A percentile compares a stretch with the other conserved stretches of the same genome.
Evolutionary conservation across 805 yeast species (phyloP).

Genomic region (Candida yuanshanica): DNA sequence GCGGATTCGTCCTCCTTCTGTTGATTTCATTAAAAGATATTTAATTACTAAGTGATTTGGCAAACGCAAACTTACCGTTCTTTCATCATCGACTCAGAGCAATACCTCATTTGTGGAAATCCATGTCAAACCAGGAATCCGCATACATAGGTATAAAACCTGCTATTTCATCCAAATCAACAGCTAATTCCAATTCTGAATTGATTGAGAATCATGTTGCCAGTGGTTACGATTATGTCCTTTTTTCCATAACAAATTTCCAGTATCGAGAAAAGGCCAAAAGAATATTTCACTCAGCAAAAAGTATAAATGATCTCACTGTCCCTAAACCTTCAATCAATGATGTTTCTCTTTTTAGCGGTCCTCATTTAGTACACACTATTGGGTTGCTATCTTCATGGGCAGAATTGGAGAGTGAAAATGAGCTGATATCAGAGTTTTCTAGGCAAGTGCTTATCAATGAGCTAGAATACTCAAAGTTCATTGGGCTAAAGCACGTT

Average conservation of each 20-base stretch:
- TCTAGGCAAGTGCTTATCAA: constrained; percentile 52
- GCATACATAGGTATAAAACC: constrained; percentile 44
- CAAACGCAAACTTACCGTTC: too few relatives aligned
- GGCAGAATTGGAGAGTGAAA: constrained; percentile 60
- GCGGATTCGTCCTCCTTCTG: too few relatives aligned
- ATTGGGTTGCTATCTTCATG: constrained; percentile 62
- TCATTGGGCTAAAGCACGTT: constrained; percentile 49
- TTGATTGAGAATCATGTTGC: constrained; percentile 25
- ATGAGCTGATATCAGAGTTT: constrained; percentile 42
- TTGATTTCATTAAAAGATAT: too few relatives aligned
- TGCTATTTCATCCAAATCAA: constrained; percentile 25
- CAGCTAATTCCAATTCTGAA: constrained; percentile 25
- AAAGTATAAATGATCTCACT: constrained; percentile 16
- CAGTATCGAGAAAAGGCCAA: constrained; percentile 41
- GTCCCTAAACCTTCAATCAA: constrained; percentile 37
- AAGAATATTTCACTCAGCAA: constrained; percentile 30
- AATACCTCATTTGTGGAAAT: neutral
- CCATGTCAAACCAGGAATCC: constrained; percentile 6
- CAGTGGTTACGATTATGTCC: constrained; percentile 45
- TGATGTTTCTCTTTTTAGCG: constrained; percentile 40
- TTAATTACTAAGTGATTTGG: too few relatives aligned
- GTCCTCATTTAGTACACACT: constrained; percentile 34
- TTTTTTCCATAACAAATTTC: constrained; percentile 50
- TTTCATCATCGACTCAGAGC: neutral
- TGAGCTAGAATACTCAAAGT: constrained; percentile 54